A percentile compares a stretch with the other conserved stretches of the same genome.
phyloP scores from a whole-genome alignment of 2,329 filamentous ascomycete species.

The Periconia macrospinosa region DNA sequence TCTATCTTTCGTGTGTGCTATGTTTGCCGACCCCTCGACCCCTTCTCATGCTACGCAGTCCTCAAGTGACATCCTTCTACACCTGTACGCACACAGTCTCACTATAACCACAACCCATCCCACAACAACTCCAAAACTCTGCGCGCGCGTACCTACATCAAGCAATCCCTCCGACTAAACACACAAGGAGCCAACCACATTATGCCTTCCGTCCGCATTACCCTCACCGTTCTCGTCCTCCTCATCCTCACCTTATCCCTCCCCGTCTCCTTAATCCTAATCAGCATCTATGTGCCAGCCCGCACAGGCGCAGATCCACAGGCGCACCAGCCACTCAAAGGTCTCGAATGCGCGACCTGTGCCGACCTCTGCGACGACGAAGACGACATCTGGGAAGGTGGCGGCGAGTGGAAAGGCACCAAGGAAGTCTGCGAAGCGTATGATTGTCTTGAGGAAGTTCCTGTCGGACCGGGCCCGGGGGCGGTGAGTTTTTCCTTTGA shows the following conservation, averaged over 20 bases:
- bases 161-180: not conserved
- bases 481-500: not conserved
- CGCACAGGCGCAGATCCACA: not conserved
- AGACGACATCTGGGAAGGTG: not conserved
- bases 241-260: not conserved
- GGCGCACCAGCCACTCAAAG: not conserved
- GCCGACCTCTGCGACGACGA: not conserved
- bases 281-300: not conserved
- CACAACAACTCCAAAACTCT: too few relatives aligned
- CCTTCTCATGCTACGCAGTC: too few relatives aligned
- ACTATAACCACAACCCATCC: too few relatives aligned
- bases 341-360: not conserved
- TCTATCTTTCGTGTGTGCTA: too few relatives aligned
- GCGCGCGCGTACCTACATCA: too few relatives aligned
- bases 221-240: not conserved
- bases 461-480: not conserved
- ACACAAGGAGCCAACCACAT: not conserved
- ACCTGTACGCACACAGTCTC: too few relatives aligned
- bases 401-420: not conserved
- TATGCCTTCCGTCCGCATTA: not conserved
- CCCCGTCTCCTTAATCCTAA: conserved; percentile 2
- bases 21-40: too few relatives aligned
- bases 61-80: too few relatives aligned
- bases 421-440: not conserved
- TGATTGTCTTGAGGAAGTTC: not conserved